phyloP scores from a whole-genome alignment of 129 eudicot genomes.

The Deinandra increscens region DNA sequence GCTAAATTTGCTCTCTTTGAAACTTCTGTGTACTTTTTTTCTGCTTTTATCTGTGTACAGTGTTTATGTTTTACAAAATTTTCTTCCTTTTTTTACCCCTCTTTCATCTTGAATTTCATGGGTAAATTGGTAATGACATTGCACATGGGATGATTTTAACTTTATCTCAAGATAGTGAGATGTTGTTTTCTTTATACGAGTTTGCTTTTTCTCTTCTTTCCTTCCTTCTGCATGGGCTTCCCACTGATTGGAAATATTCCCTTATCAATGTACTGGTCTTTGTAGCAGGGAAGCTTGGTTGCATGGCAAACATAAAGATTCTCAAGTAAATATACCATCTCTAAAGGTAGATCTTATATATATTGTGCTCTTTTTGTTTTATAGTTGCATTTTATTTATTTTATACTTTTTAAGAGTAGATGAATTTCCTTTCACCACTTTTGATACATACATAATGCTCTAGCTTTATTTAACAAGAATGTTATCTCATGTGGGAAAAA shows the following conservation, averaged over 20 bases:
- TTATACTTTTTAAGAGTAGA: neutral
- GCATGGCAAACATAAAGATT: slow-evolving; percentile 75
- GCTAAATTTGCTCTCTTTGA: slow-evolving; percentile 36
- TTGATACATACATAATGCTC: slow-evolving; percentile 28
- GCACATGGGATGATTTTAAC: slow-evolving; percentile 70
- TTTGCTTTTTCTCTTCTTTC: slow-evolving; percentile 35
- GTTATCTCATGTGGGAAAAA: slow-evolving; percentile 40
- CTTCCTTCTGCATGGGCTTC: slow-evolving; percentile 54
- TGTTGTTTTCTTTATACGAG: slow-evolving; percentile 43
- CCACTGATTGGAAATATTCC: slow-evolving; percentile 62
- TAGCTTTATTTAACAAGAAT: slow-evolving; percentile 31
- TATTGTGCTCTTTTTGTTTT: slow-evolving; percentile 11
- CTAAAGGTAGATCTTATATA: slow-evolving; percentile 57
- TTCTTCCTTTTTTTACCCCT: slow-evolving; percentile 28
- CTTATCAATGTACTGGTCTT: slow-evolving; percentile 39
- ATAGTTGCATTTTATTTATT: slow-evolving; percentile 7
- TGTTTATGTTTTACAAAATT: neutral
- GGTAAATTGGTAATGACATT: slow-evolving; percentile 25
- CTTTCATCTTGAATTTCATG: slow-evolving; percentile 25
- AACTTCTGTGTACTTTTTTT: slow-evolving; percentile 28
- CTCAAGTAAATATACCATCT: slow-evolving; percentile 54
- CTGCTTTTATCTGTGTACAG: neutral
- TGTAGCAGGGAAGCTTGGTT: slow-evolving; percentile 92
- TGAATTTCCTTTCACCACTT: slow-evolving; percentile 32
- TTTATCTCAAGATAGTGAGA: slow-evolving; percentile 46